A percentile compares a stretch with the other conserved stretches of the same genome.
Evolutionary conservation across 1,139 yeast species (phyloP).

Genomic region (Ogataea hybrid): DNA sequence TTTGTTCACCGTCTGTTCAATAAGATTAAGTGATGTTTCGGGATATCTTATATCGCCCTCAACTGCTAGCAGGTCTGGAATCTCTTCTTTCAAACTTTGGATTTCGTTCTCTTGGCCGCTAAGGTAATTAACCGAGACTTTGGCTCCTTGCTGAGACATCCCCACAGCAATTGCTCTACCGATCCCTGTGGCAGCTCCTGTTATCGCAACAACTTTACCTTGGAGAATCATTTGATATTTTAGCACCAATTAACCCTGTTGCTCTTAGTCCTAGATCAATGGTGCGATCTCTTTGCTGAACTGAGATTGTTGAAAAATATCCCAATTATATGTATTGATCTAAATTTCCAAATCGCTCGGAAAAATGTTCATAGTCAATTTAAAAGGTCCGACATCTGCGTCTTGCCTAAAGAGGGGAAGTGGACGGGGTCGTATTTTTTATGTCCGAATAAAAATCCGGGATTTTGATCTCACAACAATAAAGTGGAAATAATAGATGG

Average conservation of each 20-base stretch:
- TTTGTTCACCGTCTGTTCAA: conserved; percentile 34
- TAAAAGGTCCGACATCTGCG: neutral
- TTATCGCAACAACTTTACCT: conserved; percentile 34
- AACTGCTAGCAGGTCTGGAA: conserved; percentile 33
- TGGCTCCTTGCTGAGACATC: conserved; percentile 16
- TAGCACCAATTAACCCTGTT: too few species aligned
- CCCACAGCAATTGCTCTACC: conserved; percentile 16
- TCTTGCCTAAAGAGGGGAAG: neutral
- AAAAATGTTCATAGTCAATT: conserved; percentile 2
- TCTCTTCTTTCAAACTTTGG: conserved; percentile 12
- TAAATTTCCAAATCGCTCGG: conserved; percentile 1
- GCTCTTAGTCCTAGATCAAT: neutral
- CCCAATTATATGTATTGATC: neutral
- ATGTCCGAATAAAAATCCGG: neutral
- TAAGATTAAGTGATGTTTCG: conserved; percentile 36
- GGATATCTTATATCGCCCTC: conserved; percentile 44
- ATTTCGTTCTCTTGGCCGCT: conserved; percentile 11
- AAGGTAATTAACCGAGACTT: conserved; percentile 12
- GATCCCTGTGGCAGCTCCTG: conserved; percentile 37
- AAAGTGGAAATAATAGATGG: neutral
- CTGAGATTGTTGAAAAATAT: neutral
- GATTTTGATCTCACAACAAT: neutral
- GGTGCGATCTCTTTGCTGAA: neutral
- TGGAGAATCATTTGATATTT: conserved; percentile 16
- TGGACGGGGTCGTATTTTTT: neutral